Evolutionary conservation across 257 asterid genomes (phyloP), one percentile per base, ranked within the genome.

Genomic region (Cinchona pubescens): DNA sequence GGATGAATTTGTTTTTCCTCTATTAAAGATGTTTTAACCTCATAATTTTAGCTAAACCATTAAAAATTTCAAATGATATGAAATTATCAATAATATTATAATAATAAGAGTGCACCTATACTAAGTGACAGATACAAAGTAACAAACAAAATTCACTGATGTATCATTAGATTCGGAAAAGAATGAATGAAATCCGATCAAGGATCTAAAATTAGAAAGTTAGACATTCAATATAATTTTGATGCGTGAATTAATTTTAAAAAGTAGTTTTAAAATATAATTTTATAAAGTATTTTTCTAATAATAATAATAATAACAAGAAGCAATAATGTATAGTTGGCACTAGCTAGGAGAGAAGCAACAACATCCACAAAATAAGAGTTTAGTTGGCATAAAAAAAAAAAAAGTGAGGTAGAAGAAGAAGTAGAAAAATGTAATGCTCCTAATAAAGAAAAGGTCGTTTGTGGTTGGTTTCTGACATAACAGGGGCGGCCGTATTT

Each of bases 371-470:
- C 37, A 48, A 14, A 13, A 43, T 13, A 67, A 0, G 14, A 37
- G 0, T 15, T 25, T 8, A 13, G 7, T 19, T 19, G 21, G 11
- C 2, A 65, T 29, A 27, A 13, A 59, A 10, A 6, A 6, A 30
- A 9, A 4, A 18, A 23, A 18, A 18, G 35, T 4, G 30, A 4
- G 19, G 61, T 13, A 70, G 59, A 15, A 15, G 64, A 70, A 72
- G 58, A 40, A n/a, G n/a, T n/a, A n/a, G n/a, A n/a, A n/a, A 60
- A 72, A 25, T 27, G 75, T 35, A 4, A 51, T 32, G n/a, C 10
- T 10, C 30, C 15, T 32, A 71, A 71, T 40, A 60, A 59, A 60
- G 61, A 65, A 64, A 34, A 18, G 40, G 65, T 71, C 30, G 65
- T 14, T 18, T 7, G 15, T 65, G 46, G 70, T 65, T 65, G 69